Base-by-base conservation (phyloP, 2,329 filamentous ascomycete genomes). In the Ophiocordyceps camponoti-leonardi region DNA sequence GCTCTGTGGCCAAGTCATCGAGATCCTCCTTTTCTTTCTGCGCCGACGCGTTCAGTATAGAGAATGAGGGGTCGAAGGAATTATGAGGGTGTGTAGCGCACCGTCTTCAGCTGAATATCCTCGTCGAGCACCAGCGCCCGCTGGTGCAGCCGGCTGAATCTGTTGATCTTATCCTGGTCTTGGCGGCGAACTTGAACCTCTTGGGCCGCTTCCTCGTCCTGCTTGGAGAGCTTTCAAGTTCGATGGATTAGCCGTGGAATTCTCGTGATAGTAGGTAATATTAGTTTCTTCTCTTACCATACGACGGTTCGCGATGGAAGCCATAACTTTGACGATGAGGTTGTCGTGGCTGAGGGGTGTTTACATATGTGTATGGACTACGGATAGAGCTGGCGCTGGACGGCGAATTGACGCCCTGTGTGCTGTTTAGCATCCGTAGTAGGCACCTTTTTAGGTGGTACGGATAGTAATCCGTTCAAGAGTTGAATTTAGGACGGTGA, bases 11-110 rank as follows among this genome's bases (percentile, higher is more conserved):
- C 46, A 98, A 75, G 62, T 98, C 92, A 60, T 96, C 88, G 4
- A 96, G 76, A 59, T 96, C 92, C 64, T 98, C 92, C 67, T 95
- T 96, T 63, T 96, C 90, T 69, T 96, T 96, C 90, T 96, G 58
- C 46, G 14, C 52, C 16, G 14, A 10, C 18, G 12, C 16, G 3
- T 31, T 45, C 44, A 45, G 44, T 23, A 23, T 23, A n/a, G 30
- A 14, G 10, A 1, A 4, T 1, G 31, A 8, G 2, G 19, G 12
- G 6, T n/a, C n/a, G 10, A 23, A 16, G 18, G 18, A 19, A 10
- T 13, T 11, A 2, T 28, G 26, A 28, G 26, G 10, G 6, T 13
- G 30, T 11, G n/a, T 1, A 11, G 22, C 47, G n/a, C 61, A 88
- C 90, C 61, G 79, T 79, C 62, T 94, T 95, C 6, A 66, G 62